Evolutionary conservation across 75 land plant species (phyloP).

Genomic region (Selaginella tamariscina): DNA sequence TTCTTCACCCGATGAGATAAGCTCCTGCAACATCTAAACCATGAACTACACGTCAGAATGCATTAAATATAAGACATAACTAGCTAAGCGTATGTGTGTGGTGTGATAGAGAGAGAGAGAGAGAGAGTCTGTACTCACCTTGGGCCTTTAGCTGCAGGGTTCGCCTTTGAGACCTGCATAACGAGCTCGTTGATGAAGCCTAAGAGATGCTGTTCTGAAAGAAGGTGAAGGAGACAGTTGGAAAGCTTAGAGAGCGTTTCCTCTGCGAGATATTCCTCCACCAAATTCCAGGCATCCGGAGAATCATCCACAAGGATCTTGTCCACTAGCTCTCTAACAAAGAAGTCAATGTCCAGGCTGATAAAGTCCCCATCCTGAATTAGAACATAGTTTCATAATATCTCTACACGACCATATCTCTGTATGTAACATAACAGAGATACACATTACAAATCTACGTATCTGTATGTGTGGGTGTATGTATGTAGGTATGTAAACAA

Average conservation of each 20-base stretch:
- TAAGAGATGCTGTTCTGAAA: conserved; percentile 40
- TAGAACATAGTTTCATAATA: too few relatives aligned
- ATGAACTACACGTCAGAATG: conserved; percentile 8
- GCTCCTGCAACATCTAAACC: conserved; percentile 50
- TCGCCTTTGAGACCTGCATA: conserved; percentile 15
- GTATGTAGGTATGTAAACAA: too few relatives aligned
- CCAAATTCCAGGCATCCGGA: conserved; percentile 43
- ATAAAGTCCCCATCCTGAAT: conserved; percentile 77
- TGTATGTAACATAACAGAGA: too few relatives aligned
- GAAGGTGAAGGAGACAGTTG: conserved; percentile 50
- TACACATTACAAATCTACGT: too few relatives aligned
- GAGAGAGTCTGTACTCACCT: too few relatives aligned
- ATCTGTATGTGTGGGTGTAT: too few relatives aligned
- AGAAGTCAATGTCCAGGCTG: conserved; percentile 46
- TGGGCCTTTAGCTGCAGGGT: not conserved
- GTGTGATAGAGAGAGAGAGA: too few relatives aligned
- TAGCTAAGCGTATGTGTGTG: not conserved
- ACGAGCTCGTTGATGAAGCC: conserved; percentile 36
- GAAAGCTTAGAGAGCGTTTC: conserved; percentile 51
- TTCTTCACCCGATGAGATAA: conserved; percentile 28
- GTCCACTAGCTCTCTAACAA: conserved; percentile 43
- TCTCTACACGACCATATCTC: too few relatives aligned
- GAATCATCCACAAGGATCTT: conserved; percentile 49
- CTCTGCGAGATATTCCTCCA: conserved; percentile 47
- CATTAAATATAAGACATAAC: not conserved